phyloP scores from a whole-genome alignment of 1,284 basidiomycete species.

The Rhodotorula sp. region DNA sequence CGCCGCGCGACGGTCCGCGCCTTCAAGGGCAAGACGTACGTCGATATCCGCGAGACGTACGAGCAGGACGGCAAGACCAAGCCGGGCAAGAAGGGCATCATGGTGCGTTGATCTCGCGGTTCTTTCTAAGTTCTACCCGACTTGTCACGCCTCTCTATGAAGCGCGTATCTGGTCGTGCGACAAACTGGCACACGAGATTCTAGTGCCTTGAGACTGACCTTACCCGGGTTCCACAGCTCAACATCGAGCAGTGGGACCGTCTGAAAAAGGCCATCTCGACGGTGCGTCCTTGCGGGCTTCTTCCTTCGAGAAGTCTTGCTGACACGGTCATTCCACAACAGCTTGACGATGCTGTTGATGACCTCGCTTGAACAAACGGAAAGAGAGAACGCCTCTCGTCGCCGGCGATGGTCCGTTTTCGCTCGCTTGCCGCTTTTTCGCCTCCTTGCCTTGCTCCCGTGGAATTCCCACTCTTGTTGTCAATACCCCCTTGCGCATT shows the following conservation, averaged over 20 bases:
- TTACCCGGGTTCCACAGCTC: slow-evolving; percentile 2
- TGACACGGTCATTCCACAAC: neutral
- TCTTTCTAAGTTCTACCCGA: too few relatives aligned
- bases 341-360: slow-evolving; percentile 15
- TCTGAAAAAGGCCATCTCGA: slow-evolving; percentile 24
- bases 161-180: slow-evolving; percentile 22
- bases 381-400: too few relatives aligned
- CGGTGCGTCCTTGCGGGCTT: slow-evolving; percentile 2
- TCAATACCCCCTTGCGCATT: neutral
- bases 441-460: neutral
- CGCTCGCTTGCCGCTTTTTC: neutral
- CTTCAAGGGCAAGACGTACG: slow-evolving; percentile 26
- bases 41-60: slow-evolving; percentile 43
- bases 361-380: neutral
- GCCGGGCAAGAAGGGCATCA: slow-evolving; percentile 42
- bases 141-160: too few relatives aligned
- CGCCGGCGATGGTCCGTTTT: neutral
- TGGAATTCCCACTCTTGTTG: neutral
- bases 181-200: too few relatives aligned
- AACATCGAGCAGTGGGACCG: slow-evolving; percentile 30
- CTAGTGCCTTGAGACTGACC: too few relatives aligned
- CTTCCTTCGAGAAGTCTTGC: neutral
- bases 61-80: slow-evolving; percentile 30
- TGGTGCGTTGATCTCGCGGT: neutral
- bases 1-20: slow-evolving; percentile 31